Conservation (phyloP, 192 early-diverging fungal genomes). For the Coemansia sp. region DNA sequence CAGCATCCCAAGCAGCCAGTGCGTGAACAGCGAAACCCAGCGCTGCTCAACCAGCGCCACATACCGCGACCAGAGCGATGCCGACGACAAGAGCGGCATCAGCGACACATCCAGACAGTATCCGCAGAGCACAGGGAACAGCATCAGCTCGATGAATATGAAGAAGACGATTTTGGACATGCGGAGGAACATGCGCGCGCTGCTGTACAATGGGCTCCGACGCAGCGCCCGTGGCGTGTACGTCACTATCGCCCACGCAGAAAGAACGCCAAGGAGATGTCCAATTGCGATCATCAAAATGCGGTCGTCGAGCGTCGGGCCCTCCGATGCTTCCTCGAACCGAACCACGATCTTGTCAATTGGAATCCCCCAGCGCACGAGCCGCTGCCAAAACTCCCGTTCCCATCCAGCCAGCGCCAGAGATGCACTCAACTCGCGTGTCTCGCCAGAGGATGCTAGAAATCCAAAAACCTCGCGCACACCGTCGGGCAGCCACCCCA, state of each 20-base stretch:
- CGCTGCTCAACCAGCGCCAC: slow-evolving; percentile 12
- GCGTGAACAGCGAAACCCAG: slow-evolving; percentile 57
- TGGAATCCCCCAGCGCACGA: slow-evolving; percentile 52
- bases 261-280: slow-evolving; percentile 46
- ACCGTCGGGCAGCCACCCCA: not conserved
- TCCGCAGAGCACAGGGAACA: slow-evolving; percentile 89
- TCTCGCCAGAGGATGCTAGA: not conserved
- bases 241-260: slow-evolving; percentile 56
- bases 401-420: slow-evolving; percentile 17
- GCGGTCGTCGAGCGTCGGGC: slow-evolving; percentile 38
- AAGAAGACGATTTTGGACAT: slow-evolving; percentile 77
- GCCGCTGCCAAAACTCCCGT: slow-evolving; percentile 27
- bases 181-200: slow-evolving; percentile 35
- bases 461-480: not conserved
- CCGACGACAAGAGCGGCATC: slow-evolving; percentile 68
- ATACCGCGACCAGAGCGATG: slow-evolving; percentile 59
- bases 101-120: slow-evolving; percentile 81
- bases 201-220: slow-evolving; percentile 18
- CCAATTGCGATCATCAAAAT: slow-evolving; percentile 44
- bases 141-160: slow-evolving; percentile 79
- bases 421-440: slow-evolving; percentile 7
- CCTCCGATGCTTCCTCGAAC: slow-evolving; percentile 20
- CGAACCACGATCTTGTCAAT: slow-evolving; percentile 54
- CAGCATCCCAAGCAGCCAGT: slow-evolving; percentile 90
- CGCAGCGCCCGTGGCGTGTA: slow-evolving; percentile 26